Percentiles rank a stretch among this genome's conserved stretches.
phyloP scores from a whole-genome alignment of 257 asterid species.

The Lithospermum erythrorhizon region DNA sequence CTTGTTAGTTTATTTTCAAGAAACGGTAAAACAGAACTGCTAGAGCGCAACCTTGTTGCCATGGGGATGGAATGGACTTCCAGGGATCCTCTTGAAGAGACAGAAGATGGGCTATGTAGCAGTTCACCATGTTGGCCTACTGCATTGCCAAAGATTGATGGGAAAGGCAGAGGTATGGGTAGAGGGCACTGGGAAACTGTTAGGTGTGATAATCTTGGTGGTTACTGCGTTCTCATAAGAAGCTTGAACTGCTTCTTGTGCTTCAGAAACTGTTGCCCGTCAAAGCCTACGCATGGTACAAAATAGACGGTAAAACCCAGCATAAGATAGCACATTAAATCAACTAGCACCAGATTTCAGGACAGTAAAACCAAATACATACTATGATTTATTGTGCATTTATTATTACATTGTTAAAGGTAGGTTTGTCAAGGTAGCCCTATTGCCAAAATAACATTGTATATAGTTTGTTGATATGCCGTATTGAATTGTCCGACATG shows the following conservation, averaged over 20 bases:
- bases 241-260: slow-evolving; percentile 47
- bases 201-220: slow-evolving; percentile 69
- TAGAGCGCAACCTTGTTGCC: slow-evolving; percentile 87
- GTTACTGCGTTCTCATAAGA: slow-evolving; percentile 37
- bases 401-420: too few species aligned
- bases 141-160: slow-evolving; percentile 50
- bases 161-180: slow-evolving; percentile 87
- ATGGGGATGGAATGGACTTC: slow-evolving; percentile 78
- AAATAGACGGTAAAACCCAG: not conserved
- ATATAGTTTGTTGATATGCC: not conserved
- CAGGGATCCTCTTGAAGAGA: slow-evolving; percentile 53
- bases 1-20: slow-evolving; percentile 48
- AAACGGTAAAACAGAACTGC: slow-evolving; percentile 63
- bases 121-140: slow-evolving; percentile 47
- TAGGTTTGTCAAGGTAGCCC: too few species aligned
- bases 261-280: slow-evolving; percentile 56
- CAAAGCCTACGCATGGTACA: slow-evolving; percentile 27
- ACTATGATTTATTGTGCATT: not conserved
- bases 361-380: not conserved
- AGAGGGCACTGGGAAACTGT: slow-evolving; percentile 70
- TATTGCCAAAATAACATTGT: not conserved
- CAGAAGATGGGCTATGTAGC: slow-evolving; percentile 19
- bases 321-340: too few species aligned
- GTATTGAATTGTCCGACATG: not conserved
- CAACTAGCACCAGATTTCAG: not conserved